These are phyloP conservation scores for Phanerodontia chrysosporium DNA, from an alignment of 768 basidiomycete species.

Conservation along the genomic window DNA sequence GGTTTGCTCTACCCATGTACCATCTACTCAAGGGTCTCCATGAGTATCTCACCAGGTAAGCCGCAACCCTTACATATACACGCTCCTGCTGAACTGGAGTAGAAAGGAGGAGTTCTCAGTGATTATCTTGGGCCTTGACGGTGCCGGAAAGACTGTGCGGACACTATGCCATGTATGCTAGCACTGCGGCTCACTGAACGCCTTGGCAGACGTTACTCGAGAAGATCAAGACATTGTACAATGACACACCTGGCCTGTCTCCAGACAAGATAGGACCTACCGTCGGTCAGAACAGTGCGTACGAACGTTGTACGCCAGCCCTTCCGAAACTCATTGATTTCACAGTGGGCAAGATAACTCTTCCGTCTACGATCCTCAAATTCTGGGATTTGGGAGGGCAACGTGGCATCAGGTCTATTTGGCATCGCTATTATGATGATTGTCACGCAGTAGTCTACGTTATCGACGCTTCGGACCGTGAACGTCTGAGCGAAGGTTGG, in stretches of 20 bases:
- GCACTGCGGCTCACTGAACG: not conserved
- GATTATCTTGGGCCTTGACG: conserved; percentile 90
- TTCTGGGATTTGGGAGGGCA: conserved; percentile 99
- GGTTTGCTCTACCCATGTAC: conserved; percentile 57
- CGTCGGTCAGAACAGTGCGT: conserved; percentile 94
- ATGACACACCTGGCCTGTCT: conserved; percentile 78
- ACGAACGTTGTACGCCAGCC: no score
- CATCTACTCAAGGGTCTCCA: conserved; percentile 91
- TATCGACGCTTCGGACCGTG: conserved; percentile 88
- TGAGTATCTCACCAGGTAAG: conserved; percentile 80
- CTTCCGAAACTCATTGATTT: no score
- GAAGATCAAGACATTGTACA: conserved; percentile 92
- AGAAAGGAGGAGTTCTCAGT: conserved; percentile 91
- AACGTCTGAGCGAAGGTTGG: conserved; percentile 91
- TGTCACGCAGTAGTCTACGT: conserved; percentile 97
- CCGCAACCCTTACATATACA: not conserved
- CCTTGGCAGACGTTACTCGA: conserved; percentile 74
- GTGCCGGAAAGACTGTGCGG: conserved; percentile 85
- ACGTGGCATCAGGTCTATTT: conserved; percentile 88
- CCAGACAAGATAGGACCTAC: conserved; percentile 95
- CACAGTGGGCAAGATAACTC: conserved; percentile 90
- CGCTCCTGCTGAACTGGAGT: conserved; percentile 1
- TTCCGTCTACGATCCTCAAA: conserved; percentile 90
- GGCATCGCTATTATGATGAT: conserved; percentile 93
- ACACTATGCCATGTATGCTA: not conserved